Base-by-base conservation (phyloP, 164 flowering plant species). In the Dillenia turbinata region DNA sequence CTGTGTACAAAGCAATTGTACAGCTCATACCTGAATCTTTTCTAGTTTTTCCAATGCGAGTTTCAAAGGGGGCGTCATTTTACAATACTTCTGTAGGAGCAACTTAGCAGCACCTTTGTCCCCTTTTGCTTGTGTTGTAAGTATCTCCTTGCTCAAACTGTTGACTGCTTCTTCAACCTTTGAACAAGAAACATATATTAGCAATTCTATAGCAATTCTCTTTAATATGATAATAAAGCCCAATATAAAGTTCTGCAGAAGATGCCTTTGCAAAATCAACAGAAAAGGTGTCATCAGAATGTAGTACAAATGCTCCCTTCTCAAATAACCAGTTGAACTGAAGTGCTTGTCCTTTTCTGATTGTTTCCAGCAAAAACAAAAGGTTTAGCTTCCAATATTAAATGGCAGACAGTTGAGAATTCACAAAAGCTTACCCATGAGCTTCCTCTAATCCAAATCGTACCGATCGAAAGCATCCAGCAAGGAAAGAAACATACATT, bases 391-490 rank as follows among this genome's bases (percentile, higher is more conserved):
- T n/a, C 22, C 4, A 49, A 49, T 13, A 48, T 44, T 47, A 43
- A 55, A 56, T 45, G 16, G 14, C 13, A 22, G 24, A 59, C 26
- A 47, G 44, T 11, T 59, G 33, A 61, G 51, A 15, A 69, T 12
- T 53, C 66, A 47, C 19, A 60, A 12, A 64, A 22, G 72, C 64
- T 75, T 79, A 93, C 98, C 98, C 98, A 67, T 93, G 98, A 71
- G 98, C 92, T 81, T 93, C 98, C 72, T 87, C 84, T 66, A 90
- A 74, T 43, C 98, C 98, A 73, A 93, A 90, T 52, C 97, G 92
- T 50, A 90, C 77, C n/a, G 98, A 93, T 26, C 98, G 94, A 69
- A 93, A 90, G 77, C 97, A 90, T 64, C 97, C 97, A 19, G 92
- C 90, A 63, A 90, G 89, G 74, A 87, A 93, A 44, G 98, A 90